phyloP scores from a whole-genome alignment of 2,329 filamentous ascomycete genomes.

The Paracamarosporium sp. region DNA sequence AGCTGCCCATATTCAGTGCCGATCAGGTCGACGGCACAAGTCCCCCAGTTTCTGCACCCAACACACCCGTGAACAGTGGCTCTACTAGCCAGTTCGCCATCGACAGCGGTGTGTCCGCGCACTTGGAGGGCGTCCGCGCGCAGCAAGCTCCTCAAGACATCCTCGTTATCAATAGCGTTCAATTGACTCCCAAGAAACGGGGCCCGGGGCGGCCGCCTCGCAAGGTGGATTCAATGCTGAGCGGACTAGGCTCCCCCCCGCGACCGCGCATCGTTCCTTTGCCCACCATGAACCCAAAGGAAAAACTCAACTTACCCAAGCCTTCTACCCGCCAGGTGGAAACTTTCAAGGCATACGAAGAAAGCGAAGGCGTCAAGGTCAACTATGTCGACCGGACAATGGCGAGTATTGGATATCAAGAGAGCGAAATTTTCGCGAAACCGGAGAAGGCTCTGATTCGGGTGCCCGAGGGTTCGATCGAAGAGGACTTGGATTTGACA shows the following conservation, averaged over 20 bases:
- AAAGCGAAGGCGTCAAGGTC: conserved; percentile 81
- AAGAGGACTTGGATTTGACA: conserved; percentile 67
- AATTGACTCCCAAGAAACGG: conserved; percentile 59
- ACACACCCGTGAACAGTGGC: conserved; percentile 45
- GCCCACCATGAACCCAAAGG: conserved; percentile 79
- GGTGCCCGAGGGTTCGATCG: conserved; percentile 66
- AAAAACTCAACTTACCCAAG: conserved; percentile 77
- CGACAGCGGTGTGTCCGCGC: conserved; percentile 41
- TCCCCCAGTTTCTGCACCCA: conserved; percentile 54
- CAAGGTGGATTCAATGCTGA: conserved; percentile 66
- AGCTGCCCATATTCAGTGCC: conserved; percentile 78
- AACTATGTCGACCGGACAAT: conserved; percentile 96
- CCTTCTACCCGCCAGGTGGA: conserved; percentile 79
- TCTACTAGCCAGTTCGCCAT: conserved; percentile 38
- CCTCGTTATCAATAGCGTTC: conserved; percentile 26
- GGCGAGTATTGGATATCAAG: conserved; percentile 95
- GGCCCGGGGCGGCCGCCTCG: conserved; percentile 71
- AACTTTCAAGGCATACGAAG: conserved; percentile 81
- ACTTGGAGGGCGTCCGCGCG: conserved; percentile 42
- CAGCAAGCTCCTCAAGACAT: conserved; percentile 35
- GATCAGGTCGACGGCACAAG: conserved; percentile 82
- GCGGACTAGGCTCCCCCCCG: conserved; percentile 64
- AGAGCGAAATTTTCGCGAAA: conserved; percentile 86
- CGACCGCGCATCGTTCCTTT: conserved; percentile 75
- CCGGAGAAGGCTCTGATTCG: conserved; percentile 75